Base-by-base conservation (phyloP, 1,284 basidiomycete species). In the Inonotus hispidus region DNA sequence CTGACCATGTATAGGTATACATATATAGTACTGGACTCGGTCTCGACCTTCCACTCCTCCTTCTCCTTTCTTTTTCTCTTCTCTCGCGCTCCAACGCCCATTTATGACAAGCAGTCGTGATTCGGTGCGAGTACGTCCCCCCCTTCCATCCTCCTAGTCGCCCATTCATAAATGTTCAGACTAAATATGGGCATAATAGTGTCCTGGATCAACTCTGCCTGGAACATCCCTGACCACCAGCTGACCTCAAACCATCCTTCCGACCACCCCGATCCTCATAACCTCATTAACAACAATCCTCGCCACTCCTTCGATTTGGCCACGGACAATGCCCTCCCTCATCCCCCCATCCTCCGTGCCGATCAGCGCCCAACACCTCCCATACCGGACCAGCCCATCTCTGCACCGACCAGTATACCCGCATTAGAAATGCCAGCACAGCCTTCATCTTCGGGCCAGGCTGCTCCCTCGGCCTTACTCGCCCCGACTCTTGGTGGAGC, bases 121-220 rank as follows among this genome's bases (percentile, higher is more conserved):
- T 57, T 38, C 35, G 27, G 47, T 41, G 39, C 55, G 58, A 63
- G 62, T 63, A 47, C 43, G 58, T 60, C 58, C 41, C 39, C 50
- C 54, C 38, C 47, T 41, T 39, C n/a, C 39, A 2, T 53, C 38
- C 32, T 16, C 38, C 54, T 8, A 16, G 11, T n/a, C 10, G 11
- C 43, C 27, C 50, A n/a, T 54, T 59, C 38, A 59, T 61, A 23
- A 49, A 52, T 37, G 21, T 29, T 8, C 53, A 39, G 43, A 29
- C 62, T 56, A 50, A 59, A 62, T 56, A 63, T 63, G 62, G 62
- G 62, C 58, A 63, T 63, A 35, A 16, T 63, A 63, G 62, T 63
- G 62, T 63, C 62, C 59, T 63, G 62, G 62, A 56, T 63, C 53
- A 52, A 55, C 32, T 25, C 49, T 19, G 43, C 46, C 63, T 59